Conservation (phyloP, 257 asterid genomes). For the Nemophila menziesii region DNA sequence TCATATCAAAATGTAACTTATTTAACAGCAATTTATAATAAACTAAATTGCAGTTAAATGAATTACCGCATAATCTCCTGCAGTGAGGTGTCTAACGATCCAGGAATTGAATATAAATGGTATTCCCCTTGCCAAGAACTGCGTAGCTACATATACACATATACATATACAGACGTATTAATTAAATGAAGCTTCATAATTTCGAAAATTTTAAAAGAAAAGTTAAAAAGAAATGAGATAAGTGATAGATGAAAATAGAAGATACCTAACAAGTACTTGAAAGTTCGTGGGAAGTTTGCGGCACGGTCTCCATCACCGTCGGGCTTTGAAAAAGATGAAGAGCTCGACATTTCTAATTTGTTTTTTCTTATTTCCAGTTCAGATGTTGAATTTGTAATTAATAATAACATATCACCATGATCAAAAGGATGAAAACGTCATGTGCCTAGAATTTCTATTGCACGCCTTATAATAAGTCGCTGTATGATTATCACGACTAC, state of each 20-base stretch:
- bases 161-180: too few species aligned
- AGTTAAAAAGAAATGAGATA: not conserved
- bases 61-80: constrained; percentile 75
- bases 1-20: not conserved
- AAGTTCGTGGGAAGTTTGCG: constrained; percentile 60
- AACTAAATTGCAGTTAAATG: too few species aligned
- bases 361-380: not conserved
- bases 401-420: too few species aligned
- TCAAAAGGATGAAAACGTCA: too few species aligned
- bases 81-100: constrained; percentile 76
- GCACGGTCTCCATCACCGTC: constrained; percentile 22
- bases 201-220: constrained; percentile 8
- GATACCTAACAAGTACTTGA: constrained; percentile 65
- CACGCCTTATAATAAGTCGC: too few species aligned
- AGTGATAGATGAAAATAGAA: not conserved
- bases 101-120: constrained; percentile 90
- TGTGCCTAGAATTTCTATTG: too few species aligned
- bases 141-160: constrained; percentile 49
- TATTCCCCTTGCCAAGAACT: constrained; percentile 83
- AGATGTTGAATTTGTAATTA: too few species aligned
- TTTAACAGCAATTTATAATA: not conserved
- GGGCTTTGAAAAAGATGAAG: not conserved
- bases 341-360: constrained; percentile 8
- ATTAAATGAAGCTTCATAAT: not conserved
- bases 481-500: too few species aligned